Evolutionary conservation across 2,329 filamentous ascomycete genomes (phyloP), one percentile per base, ranked within the genome.

Genomic region (Xenosphaeropsis pyriputrescens): DNA sequence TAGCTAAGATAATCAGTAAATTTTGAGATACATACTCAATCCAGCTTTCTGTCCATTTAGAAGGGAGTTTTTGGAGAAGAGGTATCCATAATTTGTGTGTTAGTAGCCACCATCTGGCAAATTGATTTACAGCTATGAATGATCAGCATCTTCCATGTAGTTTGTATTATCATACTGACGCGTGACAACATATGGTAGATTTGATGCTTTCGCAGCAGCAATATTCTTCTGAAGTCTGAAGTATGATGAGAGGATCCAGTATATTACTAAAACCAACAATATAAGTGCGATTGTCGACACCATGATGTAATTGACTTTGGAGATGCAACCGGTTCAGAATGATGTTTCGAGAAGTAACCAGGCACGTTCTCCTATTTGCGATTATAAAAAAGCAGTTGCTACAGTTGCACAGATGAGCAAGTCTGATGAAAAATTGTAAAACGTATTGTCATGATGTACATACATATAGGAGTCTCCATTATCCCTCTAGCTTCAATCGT

Each of bases 71-170:
- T 40, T 63, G 64, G 45, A 81, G 61, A 12, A 79, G 40, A 2
- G 70, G 69, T 9, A 73, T 49, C 67, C 65, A 76, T 31, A 76
- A 42, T 36, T 54, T 54, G 45, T 65, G 61, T 2, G 69, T 68
- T 18, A 76, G 48, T 39, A 77, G 62, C 70, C 75, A 80, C 16
- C 64, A 48, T 13, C 62, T 46, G 45, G 65, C 68, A 49, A 70
- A 67, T 1, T 68, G 62, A 15, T 58, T 61, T 32, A 61, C 52
- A 12, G 69, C 69, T 73, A 42, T 5, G 12, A 26, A 50, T 43
- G 15, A 22, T 18, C 18, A 29, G 33, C 33, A 30, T 19, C 32
- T 26, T 29, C 39, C 9, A 41, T 18, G 16, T 35, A 4, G 18
- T 11, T 8, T 18, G 6, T 6, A 18, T 15, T 8, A 15, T 15